phyloP scores from a whole-genome alignment of 1,139 yeast genomes.

The Taphrina flavorubra region DNA sequence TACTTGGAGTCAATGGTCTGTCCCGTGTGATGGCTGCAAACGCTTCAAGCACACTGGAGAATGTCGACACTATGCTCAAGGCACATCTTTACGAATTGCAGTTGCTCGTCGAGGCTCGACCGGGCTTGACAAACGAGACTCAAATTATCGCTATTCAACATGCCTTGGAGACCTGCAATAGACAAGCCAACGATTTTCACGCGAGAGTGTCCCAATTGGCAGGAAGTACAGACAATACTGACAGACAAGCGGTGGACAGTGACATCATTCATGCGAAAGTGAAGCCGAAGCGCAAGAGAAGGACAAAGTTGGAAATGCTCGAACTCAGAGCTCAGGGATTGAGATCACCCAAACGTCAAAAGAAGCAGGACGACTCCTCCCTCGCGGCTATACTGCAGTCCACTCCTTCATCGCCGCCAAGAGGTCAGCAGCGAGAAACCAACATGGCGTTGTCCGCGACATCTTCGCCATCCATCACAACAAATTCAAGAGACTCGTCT shows the following conservation, averaged over 20 bases:
- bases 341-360: conserved; percentile 1
- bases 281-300: conserved; percentile 12
- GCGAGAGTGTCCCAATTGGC: not conserved
- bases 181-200: not conserved
- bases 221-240: not conserved
- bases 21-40: not conserved
- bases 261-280: too few relatives aligned
- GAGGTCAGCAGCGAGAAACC: not conserved
- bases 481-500: too few relatives aligned
- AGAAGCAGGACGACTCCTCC: not conserved
- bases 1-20: conserved; percentile 1
- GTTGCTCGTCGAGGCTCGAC: not conserved
- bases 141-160: not conserved
- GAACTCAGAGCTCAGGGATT: conserved; percentile 5
- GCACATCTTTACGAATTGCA: not conserved
- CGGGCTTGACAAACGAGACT: not conserved
- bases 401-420: not conserved
- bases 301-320: conserved; percentile 12
- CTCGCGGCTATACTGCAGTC: not conserved
- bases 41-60: not conserved
- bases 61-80: not conserved
- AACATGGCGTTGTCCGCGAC: not conserved
- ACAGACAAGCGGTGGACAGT: not conserved
- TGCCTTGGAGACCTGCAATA: not conserved
- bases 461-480: too few relatives aligned